Base-by-base conservation (phyloP, 164 flowering plant genomes). In the Platanus orientalis region DNA sequence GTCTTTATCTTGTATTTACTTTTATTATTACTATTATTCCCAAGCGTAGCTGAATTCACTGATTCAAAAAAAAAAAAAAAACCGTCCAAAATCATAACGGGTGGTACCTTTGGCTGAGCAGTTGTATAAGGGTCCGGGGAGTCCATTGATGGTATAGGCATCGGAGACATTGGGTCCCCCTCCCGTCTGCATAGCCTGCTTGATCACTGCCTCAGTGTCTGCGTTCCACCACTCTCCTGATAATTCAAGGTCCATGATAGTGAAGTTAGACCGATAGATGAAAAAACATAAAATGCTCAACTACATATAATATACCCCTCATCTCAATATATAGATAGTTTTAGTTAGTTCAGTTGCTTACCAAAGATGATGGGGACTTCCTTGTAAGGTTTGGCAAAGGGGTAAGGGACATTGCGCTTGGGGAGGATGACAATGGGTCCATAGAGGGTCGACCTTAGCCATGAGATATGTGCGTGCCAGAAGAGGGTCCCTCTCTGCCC, bases 111-210 rank as follows among this genome's bases (percentile, higher is more conserved):
- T 79, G 7, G 82, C 66, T 1, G 94, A 88, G 64, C 97, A 90
- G 60, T 81, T 82, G 69, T 84, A 86, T 20, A 72, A 63, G 2
- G 77, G 87, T 2, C 94, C 96, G 0, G 96, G 92, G 32, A 83
- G 80, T 0, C 94, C 96, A 50, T 90, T 90, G 25, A 89, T 84
- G 54, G 93, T 84, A 64, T 72, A 85, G 9, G 93, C 90, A 59
- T 87, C 92, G 1, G 97, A 88, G 7, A 85, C 78, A 70, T 84
- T 85, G 4, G 95, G 91, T 10, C 76, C 82, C 0, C 72, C 84
- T 30, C 95, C 95, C 0, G 84, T 80, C 45, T 73, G 81, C 49
- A 80, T 42, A 21, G 91, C 89, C 58, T 83, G 89, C 56, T 10
- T 77, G 25, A 86, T 81, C 3, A 86, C 68, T 0, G 83, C 78